Evolutionary conservation across 441 rosid genomes (phyloP).

Genomic region (Populus hybrid): DNA sequence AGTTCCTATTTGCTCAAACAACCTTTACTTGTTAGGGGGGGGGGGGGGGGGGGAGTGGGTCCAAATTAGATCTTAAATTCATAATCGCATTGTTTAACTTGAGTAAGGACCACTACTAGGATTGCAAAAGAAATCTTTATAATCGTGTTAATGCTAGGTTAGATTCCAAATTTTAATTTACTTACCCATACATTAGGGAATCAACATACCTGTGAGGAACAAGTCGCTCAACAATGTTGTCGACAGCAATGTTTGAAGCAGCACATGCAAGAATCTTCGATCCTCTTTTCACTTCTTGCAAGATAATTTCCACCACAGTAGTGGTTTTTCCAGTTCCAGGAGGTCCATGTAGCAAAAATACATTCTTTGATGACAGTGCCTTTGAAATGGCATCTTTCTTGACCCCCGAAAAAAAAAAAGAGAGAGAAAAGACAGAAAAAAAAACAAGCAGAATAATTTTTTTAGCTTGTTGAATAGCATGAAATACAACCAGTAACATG

Average conservation of each 20-base stretch:
- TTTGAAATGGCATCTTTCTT: slow-evolving; percentile 85
- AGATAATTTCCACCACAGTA: slow-evolving; percentile 86
- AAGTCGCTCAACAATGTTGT: slow-evolving; percentile 96
- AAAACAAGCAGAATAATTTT: slow-evolving; percentile 11
- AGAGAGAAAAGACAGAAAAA: neutral
- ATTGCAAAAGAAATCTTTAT: neutral
- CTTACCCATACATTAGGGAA: slow-evolving; percentile 11
- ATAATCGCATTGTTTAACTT: neutral
- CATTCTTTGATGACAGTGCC: slow-evolving; percentile 87
- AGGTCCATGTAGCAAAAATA: slow-evolving; percentile 93
- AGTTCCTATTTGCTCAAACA: slow-evolving; percentile 5
- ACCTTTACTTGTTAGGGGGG: neutral
- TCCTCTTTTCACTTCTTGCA: slow-evolving; percentile 94
- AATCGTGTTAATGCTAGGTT: neutral
- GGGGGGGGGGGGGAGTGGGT: neutral
- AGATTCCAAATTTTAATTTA: neutral
- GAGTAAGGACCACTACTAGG: neutral
- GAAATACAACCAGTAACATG: neutral
- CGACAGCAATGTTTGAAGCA: slow-evolving; percentile 99
- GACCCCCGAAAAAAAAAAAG: slow-evolving; percentile 21
- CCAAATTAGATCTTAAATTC: neutral
- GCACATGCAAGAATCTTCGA: slow-evolving; percentile 96
- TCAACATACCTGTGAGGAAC: slow-evolving; percentile 73
- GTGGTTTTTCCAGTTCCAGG: slow-evolving; percentile 99
- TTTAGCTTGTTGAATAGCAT: slow-evolving; percentile 19